Conservation (phyloP, 495 filamentous ascomycete genomes). For the Hypoxylon trugodes region DNA sequence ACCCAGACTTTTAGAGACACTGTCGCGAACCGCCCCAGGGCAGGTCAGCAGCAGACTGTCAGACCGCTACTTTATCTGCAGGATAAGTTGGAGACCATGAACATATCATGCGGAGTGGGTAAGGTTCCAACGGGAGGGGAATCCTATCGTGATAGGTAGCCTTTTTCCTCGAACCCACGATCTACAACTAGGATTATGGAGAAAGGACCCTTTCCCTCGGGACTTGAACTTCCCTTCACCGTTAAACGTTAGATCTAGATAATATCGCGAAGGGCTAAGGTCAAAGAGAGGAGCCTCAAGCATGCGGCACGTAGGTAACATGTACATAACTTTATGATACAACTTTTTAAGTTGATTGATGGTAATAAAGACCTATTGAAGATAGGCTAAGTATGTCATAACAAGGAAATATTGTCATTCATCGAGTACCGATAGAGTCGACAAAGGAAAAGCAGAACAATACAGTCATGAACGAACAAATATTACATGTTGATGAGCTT, state of each 20-base stretch:
- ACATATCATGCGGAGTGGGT: slow-evolving; percentile 14
- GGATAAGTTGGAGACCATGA: slow-evolving; percentile 28
- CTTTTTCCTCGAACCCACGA: slow-evolving; percentile 14
- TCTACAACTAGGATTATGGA: slow-evolving; percentile 26
- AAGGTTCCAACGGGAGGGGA: neutral
- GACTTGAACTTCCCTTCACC: neutral
- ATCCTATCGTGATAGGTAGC: neutral
- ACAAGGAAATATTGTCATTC: slow-evolving; percentile 44
- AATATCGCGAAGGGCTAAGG: no score
- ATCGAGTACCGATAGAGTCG: slow-evolving; percentile 41
- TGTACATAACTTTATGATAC: neutral
- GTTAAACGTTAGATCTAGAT: no score
- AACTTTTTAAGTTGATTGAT: neutral
- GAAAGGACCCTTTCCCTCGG: neutral
- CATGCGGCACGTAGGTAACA: no score
- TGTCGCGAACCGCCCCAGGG: slow-evolving; percentile 13
- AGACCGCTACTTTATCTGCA: slow-evolving; percentile 42
- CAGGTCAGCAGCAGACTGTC: slow-evolving; percentile 22
- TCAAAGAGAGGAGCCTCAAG: no score
- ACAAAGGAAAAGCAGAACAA: slow-evolving; percentile 48
- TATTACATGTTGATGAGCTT: slow-evolving; percentile 61
- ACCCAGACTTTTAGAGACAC: slow-evolving; percentile 15
- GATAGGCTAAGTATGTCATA: slow-evolving; percentile 33
- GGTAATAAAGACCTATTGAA: slow-evolving; percentile 13
- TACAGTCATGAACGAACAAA: slow-evolving; percentile 51